Evolutionary conservation across 768 basidiomycete species (phyloP), one percentile per base, ranked within the genome.

Genomic region (Tubosaeta brunneosetosa): DNA sequence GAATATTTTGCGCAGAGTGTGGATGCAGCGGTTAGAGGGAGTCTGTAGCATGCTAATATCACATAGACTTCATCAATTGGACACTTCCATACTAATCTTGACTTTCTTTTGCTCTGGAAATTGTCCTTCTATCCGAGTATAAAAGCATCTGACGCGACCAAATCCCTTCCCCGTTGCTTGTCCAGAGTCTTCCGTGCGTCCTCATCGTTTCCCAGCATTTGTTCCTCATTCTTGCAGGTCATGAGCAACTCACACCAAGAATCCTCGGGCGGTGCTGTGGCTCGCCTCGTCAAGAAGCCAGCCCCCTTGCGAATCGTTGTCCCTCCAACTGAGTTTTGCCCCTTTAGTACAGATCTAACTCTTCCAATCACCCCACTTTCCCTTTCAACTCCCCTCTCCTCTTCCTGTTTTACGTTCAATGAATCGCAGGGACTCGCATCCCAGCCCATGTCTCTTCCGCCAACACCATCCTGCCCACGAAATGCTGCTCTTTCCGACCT

Each of bases 1-100:
- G 84, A 85, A 62, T 91, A 94, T 77, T 94, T 97, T 68, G 91
- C 93, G 3, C 79, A 91, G 73, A 83, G 84, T 63, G 86, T 95
- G 51, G 80, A 90, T 71, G 82, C 83, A 62, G 90, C 85, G 53
- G 90, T 94, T 58, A 85, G 81, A 74, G 86, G 87, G 59, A 77
- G 77, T 48, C 75, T 92, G 62, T 92, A 80, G 74, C 47, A 46
- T 57, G 55, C 51, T 44, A 45, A 61, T 67, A 65, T 46, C 56
- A 45, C 53, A 61, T 69, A 62, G 56, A 66, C 38, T 47, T 51
- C 22, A 22, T 22, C 22, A 22, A 22, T 22, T 22, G 51, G 63
- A 53, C 51, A 46, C 50, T 54, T 57, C 59, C 42, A 56, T 66
- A 52, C 64, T 56, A 58, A 53, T 66, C 51, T 51, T 57, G 63